Evolutionary conservation across 2,329 filamentous ascomycete species (phyloP).

Genomic region (Beauveria caledonica): DNA sequence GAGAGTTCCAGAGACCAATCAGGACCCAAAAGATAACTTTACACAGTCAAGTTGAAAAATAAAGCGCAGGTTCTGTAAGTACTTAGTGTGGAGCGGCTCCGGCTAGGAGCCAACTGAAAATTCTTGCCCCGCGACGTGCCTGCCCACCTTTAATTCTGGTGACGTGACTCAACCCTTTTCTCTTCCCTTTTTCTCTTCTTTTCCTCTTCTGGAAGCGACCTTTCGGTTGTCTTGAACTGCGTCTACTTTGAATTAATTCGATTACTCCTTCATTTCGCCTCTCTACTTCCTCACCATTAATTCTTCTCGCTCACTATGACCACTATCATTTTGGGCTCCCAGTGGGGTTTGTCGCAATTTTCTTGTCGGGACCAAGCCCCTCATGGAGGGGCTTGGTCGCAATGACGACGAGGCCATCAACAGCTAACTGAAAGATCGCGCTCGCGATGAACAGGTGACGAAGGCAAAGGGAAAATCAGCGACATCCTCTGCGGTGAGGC

Average conservation of each 20-base stretch:
- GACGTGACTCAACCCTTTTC: background rate
- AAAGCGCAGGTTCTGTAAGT: background rate
- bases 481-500: conserved; percentile 26
- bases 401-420: background rate
- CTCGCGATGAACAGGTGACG: background rate
- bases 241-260: background rate
- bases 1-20: too few species aligned
- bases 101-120: background rate
- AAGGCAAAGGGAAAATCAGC: conserved; percentile 25
- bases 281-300: background rate
- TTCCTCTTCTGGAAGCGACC: conserved; percentile 6
- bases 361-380: background rate
- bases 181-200: conserved; percentile 10
- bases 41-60: too few species aligned
- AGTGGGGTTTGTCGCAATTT: conserved; percentile 27
- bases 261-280: background rate
- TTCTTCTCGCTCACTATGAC: conserved; percentile 15
- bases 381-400: background rate
- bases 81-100: background rate
- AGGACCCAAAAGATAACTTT: too few species aligned
- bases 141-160: background rate
- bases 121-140: background rate
- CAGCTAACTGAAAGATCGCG: background rate
- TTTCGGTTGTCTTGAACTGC: background rate
- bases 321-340: conserved; percentile 28